Percentiles rank a stretch among this genome's conserved stretches.
Evolutionary conservation across 495 filamentous ascomycete species (phyloP).

Genomic region (Xanthoparmelia taractica): DNA sequence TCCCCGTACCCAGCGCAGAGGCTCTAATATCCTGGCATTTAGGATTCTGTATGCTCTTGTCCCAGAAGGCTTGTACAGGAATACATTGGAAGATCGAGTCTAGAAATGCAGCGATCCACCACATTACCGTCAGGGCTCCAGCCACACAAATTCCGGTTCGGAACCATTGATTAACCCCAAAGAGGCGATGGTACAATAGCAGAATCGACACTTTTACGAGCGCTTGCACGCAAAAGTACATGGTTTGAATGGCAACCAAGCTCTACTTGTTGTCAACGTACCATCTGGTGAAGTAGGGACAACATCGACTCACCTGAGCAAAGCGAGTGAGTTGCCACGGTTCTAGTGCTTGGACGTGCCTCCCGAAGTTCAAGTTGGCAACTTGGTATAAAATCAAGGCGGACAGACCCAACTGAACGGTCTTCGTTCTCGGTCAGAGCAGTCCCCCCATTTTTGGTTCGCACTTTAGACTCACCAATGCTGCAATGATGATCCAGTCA

Average conservation of each 20-base stretch:
- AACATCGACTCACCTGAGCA: background rate
- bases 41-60: no score
- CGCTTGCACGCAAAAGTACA: slow-evolving; percentile 41
- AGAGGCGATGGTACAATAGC: no score
- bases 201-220: no score
- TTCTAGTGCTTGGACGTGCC: slow-evolving; percentile 36
- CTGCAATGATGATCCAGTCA: slow-evolving; percentile 32
- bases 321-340: slow-evolving; percentile 19
- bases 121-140: no score
- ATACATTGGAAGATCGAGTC: no score
- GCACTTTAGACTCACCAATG: slow-evolving; percentile 22
- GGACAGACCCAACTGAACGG: slow-evolving; percentile 19
- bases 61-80: no score
- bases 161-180: no score
- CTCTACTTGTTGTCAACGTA: slow-evolving; percentile 26
- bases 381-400: slow-evolving; percentile 10
- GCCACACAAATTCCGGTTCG: no score
- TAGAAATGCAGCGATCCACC: no score
- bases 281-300: no score
- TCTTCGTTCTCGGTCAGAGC: slow-evolving; percentile 7
- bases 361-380: slow-evolving; percentile 15
- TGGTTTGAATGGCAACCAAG: slow-evolving; percentile 41
- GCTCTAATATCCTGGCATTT: no score
- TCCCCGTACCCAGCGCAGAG: no score
- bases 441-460: background rate